Evolutionary conservation across 768 basidiomycete species (phyloP).

Genomic region (Tricholoma hemisulphureum): DNA sequence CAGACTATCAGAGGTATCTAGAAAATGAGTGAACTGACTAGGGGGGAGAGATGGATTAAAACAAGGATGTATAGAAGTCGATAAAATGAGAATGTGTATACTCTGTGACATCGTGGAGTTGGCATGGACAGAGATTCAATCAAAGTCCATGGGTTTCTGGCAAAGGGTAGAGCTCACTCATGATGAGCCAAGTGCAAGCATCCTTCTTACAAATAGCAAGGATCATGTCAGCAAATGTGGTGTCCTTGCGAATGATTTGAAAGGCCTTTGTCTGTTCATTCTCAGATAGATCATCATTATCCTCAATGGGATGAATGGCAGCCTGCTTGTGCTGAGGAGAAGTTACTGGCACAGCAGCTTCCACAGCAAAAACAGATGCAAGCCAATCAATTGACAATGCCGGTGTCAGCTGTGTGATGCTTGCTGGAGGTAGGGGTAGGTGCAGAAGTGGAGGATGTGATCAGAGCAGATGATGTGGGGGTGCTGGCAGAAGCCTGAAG

Average conservation of each 20-base stretch:
- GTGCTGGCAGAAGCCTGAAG: not conserved
- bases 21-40: not conserved
- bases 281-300: conserved; percentile 19
- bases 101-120: too few relatives aligned
- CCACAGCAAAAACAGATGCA: conserved; percentile 11
- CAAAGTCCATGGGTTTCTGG: not conserved
- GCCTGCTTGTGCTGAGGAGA: conserved; percentile 8
- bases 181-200: conserved; percentile 10
- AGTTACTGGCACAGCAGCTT: conserved; percentile 3
- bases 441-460: not conserved
- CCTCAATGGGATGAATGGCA: conserved; percentile 17
- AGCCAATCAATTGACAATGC: conserved; percentile 17
- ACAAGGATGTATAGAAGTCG: not conserved
- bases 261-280: conserved; percentile 14
- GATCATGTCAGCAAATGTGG: conserved; percentile 12
- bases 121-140: too few relatives aligned
- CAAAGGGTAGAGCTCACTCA: conserved; percentile 7
- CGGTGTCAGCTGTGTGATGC: conserved; percentile 7
- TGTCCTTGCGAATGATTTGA: conserved; percentile 16
- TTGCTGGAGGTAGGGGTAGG: conserved; percentile 6
- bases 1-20: conserved; percentile 4
- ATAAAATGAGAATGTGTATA: too few relatives aligned
- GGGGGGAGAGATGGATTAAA: not conserved
- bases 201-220: conserved; percentile 13
- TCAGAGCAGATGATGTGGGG: not conserved